Conservation (phyloP, 2,329 filamentous ascomycete genomes). For the Aspergillus fischeri region DNA sequence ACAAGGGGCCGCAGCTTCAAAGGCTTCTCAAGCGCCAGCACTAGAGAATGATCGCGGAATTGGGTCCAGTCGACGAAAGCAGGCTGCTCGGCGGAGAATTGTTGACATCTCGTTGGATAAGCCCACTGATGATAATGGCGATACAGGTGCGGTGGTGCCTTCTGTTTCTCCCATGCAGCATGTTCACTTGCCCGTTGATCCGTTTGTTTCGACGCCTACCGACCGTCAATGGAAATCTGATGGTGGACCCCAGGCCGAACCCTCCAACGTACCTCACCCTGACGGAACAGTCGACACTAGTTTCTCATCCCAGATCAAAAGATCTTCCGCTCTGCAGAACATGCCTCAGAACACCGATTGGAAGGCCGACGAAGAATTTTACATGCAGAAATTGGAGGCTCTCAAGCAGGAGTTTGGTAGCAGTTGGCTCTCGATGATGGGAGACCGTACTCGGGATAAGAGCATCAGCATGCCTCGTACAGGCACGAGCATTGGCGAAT, state of each 20-base stretch:
- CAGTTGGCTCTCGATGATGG: constrained; percentile 80
- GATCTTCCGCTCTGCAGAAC: constrained; percentile 20
- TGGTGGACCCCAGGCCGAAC: constrained; percentile 25
- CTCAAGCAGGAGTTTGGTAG: constrained; percentile 80
- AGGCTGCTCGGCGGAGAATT: constrained; percentile 53
- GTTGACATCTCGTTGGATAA: constrained; percentile 53
- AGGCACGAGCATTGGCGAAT: constrained; percentile 29
- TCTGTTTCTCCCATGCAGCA: constrained; percentile 27
- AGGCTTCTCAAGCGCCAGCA: constrained; percentile 6
- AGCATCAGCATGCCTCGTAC: constrained; percentile 27
- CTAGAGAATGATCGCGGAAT: constrained; percentile 24
- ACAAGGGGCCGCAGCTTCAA: constrained; percentile 7
- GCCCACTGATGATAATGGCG: constrained; percentile 27
- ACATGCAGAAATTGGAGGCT: constrained; percentile 82
- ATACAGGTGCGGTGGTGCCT: constrained; percentile 25
- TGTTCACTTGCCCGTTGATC: constrained; percentile 25
- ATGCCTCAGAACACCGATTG: constrained; percentile 27
- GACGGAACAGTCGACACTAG: constrained; percentile 14
- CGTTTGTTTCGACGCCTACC: constrained; percentile 20
- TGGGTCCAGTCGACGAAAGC: constrained; percentile 41
- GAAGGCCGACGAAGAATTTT: constrained; percentile 64
- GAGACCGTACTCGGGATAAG: constrained; percentile 63
- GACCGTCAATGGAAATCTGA: constrained; percentile 30
- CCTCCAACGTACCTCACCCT: constrained; percentile 20
- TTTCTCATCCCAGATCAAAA: constrained; percentile 11